These are phyloP conservation scores for Solidago caesia DNA, from an alignment of 129 eudicot genomes.

Conservation along the genomic window DNA sequence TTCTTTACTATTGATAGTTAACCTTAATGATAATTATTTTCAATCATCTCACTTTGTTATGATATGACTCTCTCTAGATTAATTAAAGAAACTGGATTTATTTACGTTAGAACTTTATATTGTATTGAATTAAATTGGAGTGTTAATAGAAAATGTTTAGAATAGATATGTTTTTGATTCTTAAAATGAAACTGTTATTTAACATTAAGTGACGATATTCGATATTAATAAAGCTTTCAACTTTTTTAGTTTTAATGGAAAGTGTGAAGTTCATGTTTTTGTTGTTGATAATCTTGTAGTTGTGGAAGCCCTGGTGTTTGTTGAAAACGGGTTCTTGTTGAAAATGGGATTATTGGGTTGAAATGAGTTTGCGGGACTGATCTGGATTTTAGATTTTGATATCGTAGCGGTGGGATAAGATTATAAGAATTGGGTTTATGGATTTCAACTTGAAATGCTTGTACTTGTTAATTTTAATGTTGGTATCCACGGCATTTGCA, in stretches of 20 bases:
- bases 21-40: not conserved
- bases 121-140: slow-evolving; percentile 8
- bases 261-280: not conserved
- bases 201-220: not conserved
- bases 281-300: slow-evolving; percentile 9
- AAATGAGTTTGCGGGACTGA: not conserved
- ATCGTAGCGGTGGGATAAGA: slow-evolving; percentile 8
- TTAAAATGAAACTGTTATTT: slow-evolving; percentile 9
- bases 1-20: too few relatives aligned
- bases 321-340: not conserved
- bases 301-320: slow-evolving; percentile 4
- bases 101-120: slow-evolving; percentile 4
- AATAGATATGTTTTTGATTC: not conserved
- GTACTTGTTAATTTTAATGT: slow-evolving; percentile 18
- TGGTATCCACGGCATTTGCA: slow-evolving; percentile 23
- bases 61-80: slow-evolving; percentile 12
- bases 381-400: not conserved
- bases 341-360: slow-evolving; percentile 9
- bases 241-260: too few relatives aligned
- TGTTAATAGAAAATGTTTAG: not conserved
- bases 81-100: not conserved
- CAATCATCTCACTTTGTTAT: not conserved
- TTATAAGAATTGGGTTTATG: slow-evolving; percentile 15
- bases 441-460: slow-evolving; percentile 27
- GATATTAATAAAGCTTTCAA: too few relatives aligned